phyloP scores from a whole-genome alignment of 169 alveolate genomes.

The Cryptosporidium tyzzeri region DNA sequence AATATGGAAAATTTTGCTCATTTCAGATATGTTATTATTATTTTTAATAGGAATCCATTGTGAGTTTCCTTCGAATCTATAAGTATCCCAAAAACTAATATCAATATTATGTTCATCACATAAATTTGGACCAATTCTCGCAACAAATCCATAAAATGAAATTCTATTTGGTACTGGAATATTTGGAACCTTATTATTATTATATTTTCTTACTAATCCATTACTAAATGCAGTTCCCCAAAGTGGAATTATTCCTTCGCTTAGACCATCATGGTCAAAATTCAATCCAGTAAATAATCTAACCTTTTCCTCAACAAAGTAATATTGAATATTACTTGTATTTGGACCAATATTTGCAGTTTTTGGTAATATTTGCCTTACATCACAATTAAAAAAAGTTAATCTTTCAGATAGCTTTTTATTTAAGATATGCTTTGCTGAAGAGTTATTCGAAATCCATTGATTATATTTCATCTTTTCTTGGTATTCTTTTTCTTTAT shows the following conservation, averaged over 20 bases:
- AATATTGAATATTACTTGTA: conserved; percentile 2
- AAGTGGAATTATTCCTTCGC: conserved; percentile 71
- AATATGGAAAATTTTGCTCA: conserved; percentile 51
- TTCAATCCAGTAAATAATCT: conserved; percentile 70
- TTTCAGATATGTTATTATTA: conserved; percentile 13
- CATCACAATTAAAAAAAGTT: conserved; percentile 50
- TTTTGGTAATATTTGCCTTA: conserved; percentile 54
- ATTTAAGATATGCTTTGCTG: conserved; percentile 46
- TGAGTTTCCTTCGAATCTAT: conserved; percentile 60
- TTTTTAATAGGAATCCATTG: conserved; percentile 61
- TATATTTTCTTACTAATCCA: conserved; percentile 45
- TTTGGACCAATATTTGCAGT: conserved; percentile 40
- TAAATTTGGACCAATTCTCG: conserved; percentile 45
- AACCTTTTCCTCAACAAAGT: conserved; percentile 46
- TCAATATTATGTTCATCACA: conserved; percentile 12
- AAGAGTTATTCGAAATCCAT: conserved; percentile 30
- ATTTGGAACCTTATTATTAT: conserved; percentile 40
- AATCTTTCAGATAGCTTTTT: conserved; percentile 55
- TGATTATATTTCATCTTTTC: not conserved
- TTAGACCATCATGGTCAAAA: conserved; percentile 67
- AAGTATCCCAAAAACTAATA: conserved; percentile 61
- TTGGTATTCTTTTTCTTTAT: not conserved
- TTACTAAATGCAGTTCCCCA: conserved; percentile 63
- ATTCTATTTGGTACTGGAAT: conserved; percentile 55
- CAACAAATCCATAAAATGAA: conserved; percentile 58